Evolutionary conservation across 2,329 filamentous ascomycete genomes (phyloP), one percentile per base, ranked within the genome.

Genomic region (Aspergillus thermomutatus): DNA sequence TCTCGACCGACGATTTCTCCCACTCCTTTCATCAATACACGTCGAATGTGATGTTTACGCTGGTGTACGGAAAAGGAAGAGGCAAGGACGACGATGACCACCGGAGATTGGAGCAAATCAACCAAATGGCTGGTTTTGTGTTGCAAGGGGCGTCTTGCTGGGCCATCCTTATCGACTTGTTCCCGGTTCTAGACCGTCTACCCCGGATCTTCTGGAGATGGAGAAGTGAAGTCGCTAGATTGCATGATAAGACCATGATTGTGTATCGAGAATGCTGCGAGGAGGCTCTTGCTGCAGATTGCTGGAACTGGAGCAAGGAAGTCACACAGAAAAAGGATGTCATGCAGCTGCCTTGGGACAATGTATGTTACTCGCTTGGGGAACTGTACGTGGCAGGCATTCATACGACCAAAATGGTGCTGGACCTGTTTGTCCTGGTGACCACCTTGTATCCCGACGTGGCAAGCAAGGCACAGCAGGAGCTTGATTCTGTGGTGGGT

Each of bases 21-120:
- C 74, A 76, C 50, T 69, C 76, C 19, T 72, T 82, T 25, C 77
- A 81, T 61, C 72, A 78, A 0, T 83, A 80, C 60, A 79, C 79
- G 0, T 75, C 76, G 1, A 79, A 76, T 58, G 72, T 82, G 31
- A 79, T 81, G 5, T 80, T 82, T 58, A 79, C 75, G 4, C 77
- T 82, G 3, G 74, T 79, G 4, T 83, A 82, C 60, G 80, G 81
- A 0, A 78, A 80, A 55, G 76, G 79, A 6, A 78, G 81, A 50
- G 54, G 60, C 3, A 60, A 55, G 25, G 59, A 62, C 53, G 77
- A 82, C 56, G 77, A 75, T 3, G 31, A 79, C 79, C 48, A 71
- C 67, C 31, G 73, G 77, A 45, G 71, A 76, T 14, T 81, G 60
- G 67, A 75, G 49, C 78, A 79, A 64, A 80, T 82, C 74, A 76